Percentiles rank a stretch among this genome's conserved stretches.
Conservation (phyloP, 768 basidiomycete genomes). For the Tricholoma sp. region DNA sequence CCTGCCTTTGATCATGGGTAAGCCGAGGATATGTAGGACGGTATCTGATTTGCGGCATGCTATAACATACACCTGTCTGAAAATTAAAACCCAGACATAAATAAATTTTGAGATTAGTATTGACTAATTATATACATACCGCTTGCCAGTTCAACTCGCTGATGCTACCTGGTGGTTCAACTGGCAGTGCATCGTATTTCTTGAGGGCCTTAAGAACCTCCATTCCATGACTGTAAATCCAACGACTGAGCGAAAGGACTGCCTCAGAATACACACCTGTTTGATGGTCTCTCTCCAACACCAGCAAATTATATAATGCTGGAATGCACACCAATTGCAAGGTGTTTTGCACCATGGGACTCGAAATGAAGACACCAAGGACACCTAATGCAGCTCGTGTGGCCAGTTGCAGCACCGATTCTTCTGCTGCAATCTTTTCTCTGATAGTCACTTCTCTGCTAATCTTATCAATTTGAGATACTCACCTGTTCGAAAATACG, state of each 20-base stretch:
- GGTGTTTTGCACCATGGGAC: neutral
- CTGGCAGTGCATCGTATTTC: neutral
- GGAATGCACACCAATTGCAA: neutral
- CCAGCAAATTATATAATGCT: neutral
- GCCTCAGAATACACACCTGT: neutral
- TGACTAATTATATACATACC: neutral
- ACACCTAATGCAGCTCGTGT: neutral
- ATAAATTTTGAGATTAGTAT: neutral
- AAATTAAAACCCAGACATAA: too few relatives aligned
- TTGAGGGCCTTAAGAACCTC: neutral
- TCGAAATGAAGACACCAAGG: neutral
- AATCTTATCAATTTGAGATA: neutral
- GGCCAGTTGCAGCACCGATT: constrained; percentile 2
- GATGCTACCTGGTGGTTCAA: neutral
- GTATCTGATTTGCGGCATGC: neutral
- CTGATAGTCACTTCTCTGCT: too few relatives aligned
- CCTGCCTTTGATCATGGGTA: constrained; percentile 1
- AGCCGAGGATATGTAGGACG: neutral
- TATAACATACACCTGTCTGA: constrained; percentile 1
- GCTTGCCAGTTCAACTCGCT: neutral
- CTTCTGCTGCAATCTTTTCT: constrained; percentile 1
- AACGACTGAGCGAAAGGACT: neutral
- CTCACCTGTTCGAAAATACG: neutral
- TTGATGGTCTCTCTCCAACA: neutral
- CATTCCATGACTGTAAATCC: neutral